Evolutionary conservation across 495 filamentous ascomycete genomes (phyloP).

Genomic region (Hyaloscypha variabilis): DNA sequence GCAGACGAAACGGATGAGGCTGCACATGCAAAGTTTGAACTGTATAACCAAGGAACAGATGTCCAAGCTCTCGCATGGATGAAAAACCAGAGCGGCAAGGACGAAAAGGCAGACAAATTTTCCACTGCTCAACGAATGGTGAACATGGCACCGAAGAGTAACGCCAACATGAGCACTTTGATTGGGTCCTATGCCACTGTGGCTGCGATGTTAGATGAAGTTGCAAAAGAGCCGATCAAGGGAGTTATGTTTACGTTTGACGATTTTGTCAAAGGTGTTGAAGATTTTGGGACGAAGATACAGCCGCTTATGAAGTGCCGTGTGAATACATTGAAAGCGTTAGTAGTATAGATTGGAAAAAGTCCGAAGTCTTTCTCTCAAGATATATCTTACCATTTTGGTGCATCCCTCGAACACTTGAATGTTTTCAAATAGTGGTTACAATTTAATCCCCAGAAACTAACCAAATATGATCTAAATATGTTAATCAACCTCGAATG

Average conservation of each 20-base stretch:
- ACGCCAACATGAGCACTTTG: conserved; percentile 34
- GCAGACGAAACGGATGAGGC: conserved; percentile 36
- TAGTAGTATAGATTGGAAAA: too few species aligned
- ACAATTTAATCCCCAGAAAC: too few species aligned
- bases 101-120: conserved; percentile 30
- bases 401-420: too few species aligned
- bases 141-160: conserved; percentile 25
- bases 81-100: conserved; percentile 28
- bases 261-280: conserved; percentile 33
- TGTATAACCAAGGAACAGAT: conserved; percentile 33
- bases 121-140: conserved; percentile 29
- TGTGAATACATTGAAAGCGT: background rate
- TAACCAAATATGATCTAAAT: too few species aligned
- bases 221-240: conserved; percentile 31
- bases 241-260: conserved; percentile 38
- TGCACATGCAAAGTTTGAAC: conserved; percentile 34
- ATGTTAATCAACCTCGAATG: too few species aligned
- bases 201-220: conserved; percentile 35
- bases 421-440: too few species aligned
- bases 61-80: conserved; percentile 31
- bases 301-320: conserved; percentile 50
- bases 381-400: too few species aligned
- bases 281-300: conserved; percentile 34
- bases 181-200: conserved; percentile 34
- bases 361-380: too few species aligned